These are phyloP conservation scores for Exsudoporus floridanus DNA, from an alignment of 1,284 basidiomycete species.

Conservation along the genomic window DNA sequence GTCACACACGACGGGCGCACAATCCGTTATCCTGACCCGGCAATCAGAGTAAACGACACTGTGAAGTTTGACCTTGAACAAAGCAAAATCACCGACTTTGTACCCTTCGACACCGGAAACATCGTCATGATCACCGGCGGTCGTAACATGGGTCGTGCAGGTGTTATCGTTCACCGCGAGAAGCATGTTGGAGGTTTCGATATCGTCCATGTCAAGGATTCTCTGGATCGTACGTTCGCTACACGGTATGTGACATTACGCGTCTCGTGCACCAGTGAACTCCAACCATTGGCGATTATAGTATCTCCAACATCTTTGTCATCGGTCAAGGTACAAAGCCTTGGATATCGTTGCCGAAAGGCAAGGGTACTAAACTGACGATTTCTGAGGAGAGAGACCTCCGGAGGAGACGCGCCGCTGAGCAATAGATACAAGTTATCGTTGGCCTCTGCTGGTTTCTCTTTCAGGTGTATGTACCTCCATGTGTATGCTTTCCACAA, in stretches of 20 bases:
- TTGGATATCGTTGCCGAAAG: slow-evolving; percentile 96
- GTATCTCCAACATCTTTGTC: slow-evolving; percentile 96
- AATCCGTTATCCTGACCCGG: slow-evolving; percentile 98
- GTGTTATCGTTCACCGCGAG: slow-evolving; percentile 94
- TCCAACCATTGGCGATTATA: slow-evolving; percentile 34
- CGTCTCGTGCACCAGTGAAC: neutral
- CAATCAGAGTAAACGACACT: slow-evolving; percentile 96
- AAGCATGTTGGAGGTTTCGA: slow-evolving; percentile 98
- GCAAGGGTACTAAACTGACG: slow-evolving; percentile 95
- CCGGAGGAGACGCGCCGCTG: slow-evolving; percentile 70
- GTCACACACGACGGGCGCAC: slow-evolving; percentile 99
- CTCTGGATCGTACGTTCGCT: slow-evolving; percentile 92
- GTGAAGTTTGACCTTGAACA: slow-evolving; percentile 96
- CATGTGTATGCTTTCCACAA: slow-evolving; percentile 16
- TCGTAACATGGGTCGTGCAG: slow-evolving; percentile 98
- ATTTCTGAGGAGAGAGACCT: slow-evolving; percentile 85
- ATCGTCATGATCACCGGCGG: slow-evolving; percentile 98
- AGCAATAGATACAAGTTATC: slow-evolving; percentile 45
- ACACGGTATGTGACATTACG: slow-evolving; percentile 68
- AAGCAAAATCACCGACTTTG: slow-evolving; percentile 91
- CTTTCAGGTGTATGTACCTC: slow-evolving; percentile 20
- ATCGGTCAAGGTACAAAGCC: slow-evolving; percentile 95
- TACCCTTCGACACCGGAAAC: slow-evolving; percentile 98
- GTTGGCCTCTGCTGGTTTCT: slow-evolving; percentile 28
- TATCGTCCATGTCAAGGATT: slow-evolving; percentile 96